A percentile compares a stretch with the other conserved stretches of the same genome.
These are phyloP conservation scores for Aureobasidium subglaciale DNA, from an alignment of 2,329 filamentous ascomycete genomes.

Conservation along the genomic window DNA sequence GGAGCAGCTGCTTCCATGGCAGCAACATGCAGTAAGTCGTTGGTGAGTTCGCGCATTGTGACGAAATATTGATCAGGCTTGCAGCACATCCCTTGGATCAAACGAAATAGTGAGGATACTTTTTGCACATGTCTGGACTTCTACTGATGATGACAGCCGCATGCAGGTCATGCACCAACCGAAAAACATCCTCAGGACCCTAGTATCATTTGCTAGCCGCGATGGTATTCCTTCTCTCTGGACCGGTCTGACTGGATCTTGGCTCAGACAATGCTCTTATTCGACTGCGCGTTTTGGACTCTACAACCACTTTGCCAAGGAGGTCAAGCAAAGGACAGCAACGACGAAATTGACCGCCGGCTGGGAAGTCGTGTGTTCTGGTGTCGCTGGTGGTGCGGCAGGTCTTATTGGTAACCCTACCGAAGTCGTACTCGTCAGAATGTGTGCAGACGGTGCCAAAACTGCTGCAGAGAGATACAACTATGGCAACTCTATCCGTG, in stretches of 20 bases:
- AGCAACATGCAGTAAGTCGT: slow-evolving; percentile 13
- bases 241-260: slow-evolving; percentile 11
- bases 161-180: slow-evolving; percentile 14
- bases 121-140: neutral
- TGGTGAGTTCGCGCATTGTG: neutral
- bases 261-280: slow-evolving; percentile 12
- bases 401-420: slow-evolving; percentile 12
- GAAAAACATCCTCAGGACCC: slow-evolving; percentile 2
- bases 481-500: slow-evolving; percentile 11
- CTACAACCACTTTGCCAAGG: slow-evolving; percentile 13
- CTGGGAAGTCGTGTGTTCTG: slow-evolving; percentile 12
- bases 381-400: slow-evolving; percentile 8
- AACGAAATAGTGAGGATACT: slow-evolving; percentile 14
- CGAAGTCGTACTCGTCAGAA: slow-evolving; percentile 11
- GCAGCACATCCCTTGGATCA: slow-evolving; percentile 12
- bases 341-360: slow-evolving; percentile 7
- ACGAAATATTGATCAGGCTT: neutral
- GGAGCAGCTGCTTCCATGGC: slow-evolving; percentile 13
- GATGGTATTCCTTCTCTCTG: slow-evolving; percentile 11
- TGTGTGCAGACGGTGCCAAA: slow-evolving; percentile 13
- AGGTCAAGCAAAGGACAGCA: slow-evolving; percentile 3
- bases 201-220: slow-evolving; percentile 3
- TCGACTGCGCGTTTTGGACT: slow-evolving; percentile 13
- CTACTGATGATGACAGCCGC: neutral
- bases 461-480: neutral